Conservation (phyloP, 805 yeast genomes). For the Hanseniaspora vineae region DNA sequence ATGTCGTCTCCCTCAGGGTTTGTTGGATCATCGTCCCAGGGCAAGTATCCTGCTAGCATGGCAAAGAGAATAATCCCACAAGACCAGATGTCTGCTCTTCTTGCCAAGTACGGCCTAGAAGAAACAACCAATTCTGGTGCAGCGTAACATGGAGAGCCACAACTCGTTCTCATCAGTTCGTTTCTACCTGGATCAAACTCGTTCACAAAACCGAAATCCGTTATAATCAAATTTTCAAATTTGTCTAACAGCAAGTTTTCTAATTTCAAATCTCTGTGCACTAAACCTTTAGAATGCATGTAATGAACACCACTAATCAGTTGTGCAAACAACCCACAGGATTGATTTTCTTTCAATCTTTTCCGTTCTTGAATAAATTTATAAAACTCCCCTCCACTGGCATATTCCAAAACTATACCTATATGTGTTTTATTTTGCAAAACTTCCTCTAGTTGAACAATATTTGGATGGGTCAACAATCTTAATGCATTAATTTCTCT, state of each 20-base stretch:
- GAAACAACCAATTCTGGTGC: slow-evolving; percentile 94
- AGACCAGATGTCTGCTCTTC: slow-evolving; percentile 94
- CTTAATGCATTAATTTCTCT: slow-evolving; percentile 87
- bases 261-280: slow-evolving; percentile 82
- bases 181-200: slow-evolving; percentile 39
- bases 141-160: slow-evolving; percentile 98
- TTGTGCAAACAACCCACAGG: slow-evolving; percentile 84
- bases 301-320: slow-evolving; percentile 88
- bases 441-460: slow-evolving; percentile 83
- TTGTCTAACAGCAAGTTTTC: slow-evolving; percentile 78
- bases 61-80: slow-evolving; percentile 92
- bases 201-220: slow-evolving; percentile 94
- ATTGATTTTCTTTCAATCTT: slow-evolving; percentile 73
- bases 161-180: slow-evolving; percentile 84
- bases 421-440: slow-evolving; percentile 88
- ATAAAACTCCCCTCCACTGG: slow-evolving; percentile 94
- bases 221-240: slow-evolving; percentile 72
- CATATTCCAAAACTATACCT: slow-evolving; percentile 93
- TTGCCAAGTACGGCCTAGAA: slow-evolving; percentile 76
- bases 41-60: slow-evolving; percentile 93
- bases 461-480: slow-evolving; percentile 82
- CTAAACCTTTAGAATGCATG: slow-evolving; percentile 84
- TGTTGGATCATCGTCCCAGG: slow-evolving; percentile 94
- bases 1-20: slow-evolving; percentile 96
- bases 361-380: slow-evolving; percentile 82